Evolutionary conservation across 2,329 filamentous ascomycete genomes (phyloP), one percentile per base, ranked within the genome.

Genomic region (Exophiala sideris): DNA sequence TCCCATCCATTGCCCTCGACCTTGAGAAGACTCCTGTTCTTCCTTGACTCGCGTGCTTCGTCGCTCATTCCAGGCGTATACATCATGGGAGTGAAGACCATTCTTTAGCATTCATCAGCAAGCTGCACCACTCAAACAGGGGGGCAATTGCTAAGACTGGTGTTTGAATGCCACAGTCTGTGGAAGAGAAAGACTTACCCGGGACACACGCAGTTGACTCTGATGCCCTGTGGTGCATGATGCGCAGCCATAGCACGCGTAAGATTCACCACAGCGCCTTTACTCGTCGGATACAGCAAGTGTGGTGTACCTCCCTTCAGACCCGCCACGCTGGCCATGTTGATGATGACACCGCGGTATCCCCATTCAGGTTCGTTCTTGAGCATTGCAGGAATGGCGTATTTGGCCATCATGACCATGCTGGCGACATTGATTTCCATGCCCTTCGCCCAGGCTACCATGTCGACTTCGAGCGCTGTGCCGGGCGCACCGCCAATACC

Each of bases 361-460:
- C 63, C 57, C 52, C 57, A 50, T 34, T 77, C 72, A 0, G 72
- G 72, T 5, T 75, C 69, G 50, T 85, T 84, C 51, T 72, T 73
- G 20, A 60, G 58, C 83, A 87, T 87, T 2, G 71, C 77, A 0
- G 83, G 84, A 29, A 87, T 78, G 0, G 77, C 77, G 60, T 80
- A 79, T 62, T 85, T 84, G 14, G 73, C 72, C 81, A 87, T 86
- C 50, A 79, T 71, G 29, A 86, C 78, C 83, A 87, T 87, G 61
- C 79, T 83, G 3, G 76, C 77, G 3, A 87, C 80, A 62, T 87
- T 87, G 44, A 86, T 70, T 41, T 83, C 75, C 50, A 87, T 73
- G 0, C 78, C 76, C 47, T 73, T 74, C 0, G 77, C 72, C 81
- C 82, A 88, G 9, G 74, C 71, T 0, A 67, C 74, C 73, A 84